Base-by-base conservation (phyloP, 768 basidiomycete genomes). In the Filobasidium floriforme region DNA sequence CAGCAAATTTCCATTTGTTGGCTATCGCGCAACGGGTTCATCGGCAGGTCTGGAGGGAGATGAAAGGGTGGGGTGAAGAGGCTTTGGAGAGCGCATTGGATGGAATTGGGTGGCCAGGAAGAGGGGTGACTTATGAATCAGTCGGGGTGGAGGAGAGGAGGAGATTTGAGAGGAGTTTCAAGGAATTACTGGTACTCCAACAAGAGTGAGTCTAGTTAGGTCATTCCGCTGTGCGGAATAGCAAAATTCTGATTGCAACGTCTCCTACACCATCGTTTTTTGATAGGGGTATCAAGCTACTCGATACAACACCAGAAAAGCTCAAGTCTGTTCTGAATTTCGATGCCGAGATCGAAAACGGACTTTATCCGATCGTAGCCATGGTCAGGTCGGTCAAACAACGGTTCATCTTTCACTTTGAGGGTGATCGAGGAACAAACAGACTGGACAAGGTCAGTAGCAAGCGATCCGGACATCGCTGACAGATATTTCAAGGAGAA, bases 371-470 rank as follows among this genome's bases (percentile, higher is more conserved):
- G 1, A 72, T 98, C 19, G 87, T 90, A 74, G 87, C 89, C 1
- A 84, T 99, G 19, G 84, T 91, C 3, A 86, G 87, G 52, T 89
- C 93, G 1, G 83, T 99, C 59, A 82, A 88, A 1, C 79, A 91
- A 67, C 85, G 96, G 22, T 99, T 97, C 82, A 90, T 88, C 72
- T 99, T 88, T 75, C 96, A 99, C 74, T 98, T 98, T 68, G 92
- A 97, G 65, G 86, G 89, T 0, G 82, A 84, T 19, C 82, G 91
- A 41, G 85, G 86, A 70, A 99, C 96, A 0, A 99, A 97, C 77
- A 83, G 90, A 61, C 77, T 92, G 11, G 94, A 98, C 80, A 98
- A 97, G 85, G 92, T 89, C 61, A 37, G 32, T 37, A 4, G 32
- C 9, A 9, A 3, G 3, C 32, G 19, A 74, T 66, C n/a, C n/a